Conservation (phyloP, 352 stramenopile species). For the Phytophthora macrochlamydospora region DNA sequence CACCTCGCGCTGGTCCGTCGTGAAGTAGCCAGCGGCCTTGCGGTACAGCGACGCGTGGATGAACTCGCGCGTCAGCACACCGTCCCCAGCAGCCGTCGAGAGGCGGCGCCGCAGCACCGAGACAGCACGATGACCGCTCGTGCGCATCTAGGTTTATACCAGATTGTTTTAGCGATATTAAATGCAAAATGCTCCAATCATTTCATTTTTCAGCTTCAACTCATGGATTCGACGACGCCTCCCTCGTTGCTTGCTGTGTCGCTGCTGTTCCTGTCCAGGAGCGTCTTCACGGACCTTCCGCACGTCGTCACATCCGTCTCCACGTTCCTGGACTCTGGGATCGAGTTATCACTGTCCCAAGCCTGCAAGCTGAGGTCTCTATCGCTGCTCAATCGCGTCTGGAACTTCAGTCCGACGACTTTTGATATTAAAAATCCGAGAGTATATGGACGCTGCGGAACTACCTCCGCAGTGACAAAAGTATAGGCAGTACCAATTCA, state of each 20-base stretch:
- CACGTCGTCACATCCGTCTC: neutral
- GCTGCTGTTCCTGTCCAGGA: neutral
- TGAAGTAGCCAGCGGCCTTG: conserved; percentile 83
- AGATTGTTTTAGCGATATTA: too few relatives aligned
- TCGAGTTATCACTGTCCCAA: neutral
- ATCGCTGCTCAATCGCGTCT: conserved; percentile 1
- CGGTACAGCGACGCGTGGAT: conserved; percentile 86
- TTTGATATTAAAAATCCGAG: too few relatives aligned
- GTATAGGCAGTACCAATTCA: too few relatives aligned
- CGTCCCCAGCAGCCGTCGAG: neutral
- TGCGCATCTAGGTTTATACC: too few relatives aligned
- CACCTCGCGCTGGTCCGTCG: conserved; percentile 72
- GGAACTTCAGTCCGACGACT: neutral
- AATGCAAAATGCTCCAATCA: too few relatives aligned
- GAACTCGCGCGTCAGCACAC: conserved; percentile 80
- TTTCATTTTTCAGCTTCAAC: too few relatives aligned
- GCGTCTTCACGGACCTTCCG: neutral
- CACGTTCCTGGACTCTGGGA: neutral
- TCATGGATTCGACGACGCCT: neutral
- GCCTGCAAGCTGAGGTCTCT: neutral
- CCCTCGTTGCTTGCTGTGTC: neutral
- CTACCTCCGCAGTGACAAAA: too few relatives aligned
- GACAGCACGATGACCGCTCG: too few relatives aligned
- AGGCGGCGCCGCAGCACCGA: too few relatives aligned
- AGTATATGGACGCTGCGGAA: too few relatives aligned